phyloP scores from a whole-genome alignment of 805 yeast species.

The Myxozyma melibiosi region DNA sequence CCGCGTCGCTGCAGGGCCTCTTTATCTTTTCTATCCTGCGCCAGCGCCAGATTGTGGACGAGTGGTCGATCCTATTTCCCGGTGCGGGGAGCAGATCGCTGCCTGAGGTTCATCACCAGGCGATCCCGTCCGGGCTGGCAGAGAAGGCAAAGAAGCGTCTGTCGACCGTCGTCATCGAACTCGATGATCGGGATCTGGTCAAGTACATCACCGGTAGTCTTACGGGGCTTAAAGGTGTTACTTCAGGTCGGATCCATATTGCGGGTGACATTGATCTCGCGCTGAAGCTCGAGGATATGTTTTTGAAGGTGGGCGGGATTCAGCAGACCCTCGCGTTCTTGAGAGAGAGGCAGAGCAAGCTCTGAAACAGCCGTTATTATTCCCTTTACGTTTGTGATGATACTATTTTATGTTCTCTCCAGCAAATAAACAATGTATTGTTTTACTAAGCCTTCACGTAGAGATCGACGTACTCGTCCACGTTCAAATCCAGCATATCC shows the following conservation, averaged over 20 bases:
- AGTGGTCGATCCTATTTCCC: conserved; percentile 24
- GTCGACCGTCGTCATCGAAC: conserved; percentile 26
- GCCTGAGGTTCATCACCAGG: conserved; percentile 21
- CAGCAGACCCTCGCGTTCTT: conserved; percentile 21
- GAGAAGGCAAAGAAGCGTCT: background rate
- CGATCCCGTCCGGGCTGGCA: conserved; percentile 17
- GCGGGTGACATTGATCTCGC: conserved; percentile 33
- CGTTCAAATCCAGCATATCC: conserved; percentile 48
- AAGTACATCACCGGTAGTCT: conserved; percentile 25
- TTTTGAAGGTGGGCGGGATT: conserved; percentile 24
- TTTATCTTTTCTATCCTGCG: conserved; percentile 24
- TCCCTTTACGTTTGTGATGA: background rate
- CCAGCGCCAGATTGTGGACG: conserved; percentile 16
- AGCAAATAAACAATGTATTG: background rate
- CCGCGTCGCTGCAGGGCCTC: conserved; percentile 18
- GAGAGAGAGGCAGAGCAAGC: conserved; percentile 5
- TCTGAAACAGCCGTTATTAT: background rate
- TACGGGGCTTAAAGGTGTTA: conserved; percentile 28
- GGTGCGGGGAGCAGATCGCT: conserved; percentile 7
- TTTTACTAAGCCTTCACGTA: conserved; percentile 41
- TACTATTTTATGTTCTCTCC: background rate
- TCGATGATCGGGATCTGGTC: conserved; percentile 27
- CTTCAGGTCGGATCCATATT: conserved; percentile 25
- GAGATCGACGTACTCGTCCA: conserved; percentile 53
- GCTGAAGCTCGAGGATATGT: conserved; percentile 24